Percentiles rank a stretch among this genome's conserved stretches.
Conservation (phyloP, 805 yeast genomes). For the Spencermartinsiella europaea region DNA sequence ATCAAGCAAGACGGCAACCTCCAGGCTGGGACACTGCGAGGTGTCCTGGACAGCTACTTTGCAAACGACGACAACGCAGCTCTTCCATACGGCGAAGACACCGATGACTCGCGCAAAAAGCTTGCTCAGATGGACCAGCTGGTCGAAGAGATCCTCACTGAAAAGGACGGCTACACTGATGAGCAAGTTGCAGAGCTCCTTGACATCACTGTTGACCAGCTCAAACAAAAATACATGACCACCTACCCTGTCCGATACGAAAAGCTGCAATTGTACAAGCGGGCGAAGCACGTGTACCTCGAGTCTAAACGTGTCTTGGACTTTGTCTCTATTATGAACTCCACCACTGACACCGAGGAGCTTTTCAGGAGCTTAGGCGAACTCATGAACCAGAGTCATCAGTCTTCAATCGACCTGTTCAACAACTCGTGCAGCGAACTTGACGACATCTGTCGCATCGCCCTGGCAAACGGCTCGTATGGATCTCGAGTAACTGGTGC, state of each 20-base stretch:
- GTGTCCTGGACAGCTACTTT: conserved; percentile 52
- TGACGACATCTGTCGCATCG: conserved; percentile 49
- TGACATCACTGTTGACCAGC: conserved; percentile 39
- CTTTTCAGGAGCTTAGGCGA: conserved; percentile 45
- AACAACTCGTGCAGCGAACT: conserved; percentile 55
- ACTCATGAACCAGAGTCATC: conserved; percentile 57
- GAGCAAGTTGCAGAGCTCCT: conserved; percentile 44
- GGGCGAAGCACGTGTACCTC: conserved; percentile 58
- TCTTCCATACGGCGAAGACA: conserved; percentile 45
- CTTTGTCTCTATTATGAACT: conserved; percentile 40
- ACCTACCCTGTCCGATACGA: conserved; percentile 56
- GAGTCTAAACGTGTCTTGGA: conserved; percentile 57
- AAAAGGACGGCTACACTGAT: conserved; percentile 45
- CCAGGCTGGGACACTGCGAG: conserved; percentile 55
- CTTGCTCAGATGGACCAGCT: conserved; percentile 39
- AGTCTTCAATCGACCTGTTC: conserved; percentile 43
- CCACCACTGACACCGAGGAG: conserved; percentile 21
- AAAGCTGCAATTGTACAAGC: conserved; percentile 48
- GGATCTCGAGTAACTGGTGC: conserved; percentile 78
- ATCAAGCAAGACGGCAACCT: conserved; percentile 48
- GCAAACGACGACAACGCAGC: conserved; percentile 22
- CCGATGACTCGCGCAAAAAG: conserved; percentile 37
- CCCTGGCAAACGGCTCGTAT: conserved; percentile 48
- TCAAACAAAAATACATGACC: conserved; percentile 42
- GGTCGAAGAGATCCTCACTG: conserved; percentile 40